A percentile compares a stretch with the other conserved stretches of the same genome.
phyloP scores from a whole-genome alignment of 768 basidiomycete species.

The Boletus speciosus region DNA sequence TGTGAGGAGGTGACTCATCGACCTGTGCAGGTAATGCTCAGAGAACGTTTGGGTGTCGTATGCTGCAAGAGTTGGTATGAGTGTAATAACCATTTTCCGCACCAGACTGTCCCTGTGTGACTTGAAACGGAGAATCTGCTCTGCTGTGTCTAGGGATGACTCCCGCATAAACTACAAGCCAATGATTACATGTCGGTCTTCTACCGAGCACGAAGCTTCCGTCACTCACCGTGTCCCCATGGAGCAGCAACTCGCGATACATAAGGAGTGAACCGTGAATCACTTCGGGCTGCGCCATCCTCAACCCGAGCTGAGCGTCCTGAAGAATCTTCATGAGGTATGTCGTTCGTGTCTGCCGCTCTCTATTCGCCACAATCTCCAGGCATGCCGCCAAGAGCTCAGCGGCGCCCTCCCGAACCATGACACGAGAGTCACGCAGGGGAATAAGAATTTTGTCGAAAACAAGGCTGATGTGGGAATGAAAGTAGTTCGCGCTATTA shows the following conservation, averaged over 20 bases:
- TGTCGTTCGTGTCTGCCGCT: slow-evolving; percentile 59
- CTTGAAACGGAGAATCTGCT: slow-evolving; percentile 85
- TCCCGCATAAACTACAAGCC: slow-evolving; percentile 79
- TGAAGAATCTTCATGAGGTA: slow-evolving; percentile 81
- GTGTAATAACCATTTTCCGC: slow-evolving; percentile 90
- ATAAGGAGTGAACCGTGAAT: slow-evolving; percentile 92
- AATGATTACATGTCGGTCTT: neutral
- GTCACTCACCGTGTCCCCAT: slow-evolving; percentile 84
- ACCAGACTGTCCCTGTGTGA: slow-evolving; percentile 84
- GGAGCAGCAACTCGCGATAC: slow-evolving; percentile 84
- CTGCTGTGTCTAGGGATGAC: slow-evolving; percentile 81
- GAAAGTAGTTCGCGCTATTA: slow-evolving; percentile 84
- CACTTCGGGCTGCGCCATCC: slow-evolving; percentile 76
- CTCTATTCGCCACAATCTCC: slow-evolving; percentile 76
- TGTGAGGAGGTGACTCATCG: slow-evolving; percentile 87
- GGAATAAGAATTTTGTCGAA: slow-evolving; percentile 93
- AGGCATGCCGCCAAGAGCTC: slow-evolving; percentile 91
- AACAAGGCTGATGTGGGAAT: slow-evolving; percentile 81
- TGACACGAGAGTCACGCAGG: slow-evolving; percentile 81
- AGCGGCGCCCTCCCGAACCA: slow-evolving; percentile 90
- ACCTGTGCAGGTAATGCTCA: slow-evolving; percentile 86
- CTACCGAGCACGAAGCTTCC: neutral
- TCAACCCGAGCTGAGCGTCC: slow-evolving; percentile 82
- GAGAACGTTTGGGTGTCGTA: slow-evolving; percentile 94
- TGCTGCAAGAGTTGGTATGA: slow-evolving; percentile 91